A percentile compares a stretch with the other conserved stretches of the same genome.
Conservation (phyloP, 345 rosid species). For the Eucalyptus rudis region DNA sequence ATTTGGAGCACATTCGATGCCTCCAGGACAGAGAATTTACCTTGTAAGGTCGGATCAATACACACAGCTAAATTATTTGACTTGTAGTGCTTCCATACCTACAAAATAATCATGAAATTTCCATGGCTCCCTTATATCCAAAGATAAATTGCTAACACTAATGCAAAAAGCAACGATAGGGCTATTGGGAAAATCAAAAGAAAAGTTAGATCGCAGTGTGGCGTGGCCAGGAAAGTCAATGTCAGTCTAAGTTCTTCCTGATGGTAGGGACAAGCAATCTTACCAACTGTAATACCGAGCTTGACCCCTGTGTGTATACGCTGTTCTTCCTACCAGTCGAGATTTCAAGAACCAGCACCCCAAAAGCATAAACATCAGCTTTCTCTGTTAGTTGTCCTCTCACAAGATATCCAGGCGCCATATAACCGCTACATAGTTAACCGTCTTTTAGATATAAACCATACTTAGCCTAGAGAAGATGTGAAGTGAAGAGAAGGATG, state of each 20-base stretch:
- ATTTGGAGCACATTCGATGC: constrained; percentile 44
- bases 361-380: constrained; percentile 74
- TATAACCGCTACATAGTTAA: too few relatives aligned
- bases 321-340: constrained; percentile 49
- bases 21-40: constrained; percentile 15
- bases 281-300: constrained; percentile 37
- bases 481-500: too few relatives aligned
- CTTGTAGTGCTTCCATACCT: constrained; percentile 68
- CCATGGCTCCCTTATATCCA: background rate
- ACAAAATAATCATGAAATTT: background rate
- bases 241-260: background rate
- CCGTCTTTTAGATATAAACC: too few relatives aligned
- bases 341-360: constrained; percentile 61
- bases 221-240: background rate
- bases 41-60: constrained; percentile 25
- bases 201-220: background rate
- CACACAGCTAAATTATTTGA: constrained; percentile 9
- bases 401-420: too few relatives aligned
- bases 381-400: constrained; percentile 21
- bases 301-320: constrained; percentile 32
- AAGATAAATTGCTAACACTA: background rate
- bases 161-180: background rate
- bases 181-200: background rate
- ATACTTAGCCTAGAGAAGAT: too few relatives aligned
- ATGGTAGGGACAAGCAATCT: background rate